These are phyloP conservation scores for Brassica napus DNA, from an alignment of 345 rosid genomes.

Conservation along the genomic window Da-Ae NC_063450.1:40445501-40446000, in stretches of 20 bases:
- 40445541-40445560: neutral
- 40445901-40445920: neutral
- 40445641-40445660: slow-evolving; percentile 5
- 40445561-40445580: slow-evolving; percentile 6
- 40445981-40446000: neutral
- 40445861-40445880: neutral
- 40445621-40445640: slow-evolving; percentile 10
- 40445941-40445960: slow-evolving; percentile 3
- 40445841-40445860: neutral
- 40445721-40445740: neutral
- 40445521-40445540: slow-evolving; percentile 16
- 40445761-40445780: neutral
- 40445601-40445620: neutral
- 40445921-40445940: neutral
- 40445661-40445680: slow-evolving; percentile 19
- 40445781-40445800: neutral
- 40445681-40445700: slow-evolving; percentile 27
- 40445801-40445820: neutral
- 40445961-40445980: slow-evolving; percentile 6
- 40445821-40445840: neutral
- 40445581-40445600: neutral
- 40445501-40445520: slow-evolving; percentile 1
- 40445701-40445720: slow-evolving; percentile 9
- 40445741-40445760: neutral
- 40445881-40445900: neutral